Base-by-base conservation (phyloP, 1,284 basidiomycete species). In the Mycena sp. region DNA sequence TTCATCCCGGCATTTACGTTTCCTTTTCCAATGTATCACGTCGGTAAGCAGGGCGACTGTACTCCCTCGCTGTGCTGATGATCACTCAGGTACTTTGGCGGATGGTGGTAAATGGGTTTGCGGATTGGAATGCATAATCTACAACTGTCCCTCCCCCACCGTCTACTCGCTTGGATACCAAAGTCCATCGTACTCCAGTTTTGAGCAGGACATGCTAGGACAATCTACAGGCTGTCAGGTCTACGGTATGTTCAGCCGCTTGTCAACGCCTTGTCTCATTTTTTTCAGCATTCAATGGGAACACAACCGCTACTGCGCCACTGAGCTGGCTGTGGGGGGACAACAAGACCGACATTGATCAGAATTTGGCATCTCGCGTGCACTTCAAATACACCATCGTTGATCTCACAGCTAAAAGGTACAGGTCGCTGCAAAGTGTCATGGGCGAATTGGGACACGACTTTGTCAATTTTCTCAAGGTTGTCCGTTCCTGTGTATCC, bases 381-480 rank as follows among this genome's bases (percentile, higher is more conserved):
- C 63, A 65, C 32, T 56, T 61, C 28, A 55, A 65, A 21, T 25
- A 60, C 32, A n/a, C 48, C 17, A 32, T 65, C 17, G 58, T 48
- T 23, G 58, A 65, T 40, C 55, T 28, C 2, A 50, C 5, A 7
- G 56, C 52, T 9, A 23, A 35, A 14, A 37, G 28, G 29, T 57
- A 60, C 38, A 52, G 63, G 9, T 65, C 63, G 10, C 53, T 65
- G 14, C 48, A 57, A 14, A 46, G 54, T 19, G 49, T 58, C 26
- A 65, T 65, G 63, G 19, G 26, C 4, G 12, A 35, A 1, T 53
- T 53, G 21, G 63, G 63, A 10, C 63, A 65, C 43, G 50, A 57
- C 28, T 65, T 55, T 26, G 11, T 65, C 26, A 58, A 65, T 37
- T 61, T 65, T 17, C 58, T 65, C 40, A 65, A 61, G 59, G 59